Base-by-base conservation (phyloP, 768 basidiomycete species). In the Amyloporia xantha region DNA sequence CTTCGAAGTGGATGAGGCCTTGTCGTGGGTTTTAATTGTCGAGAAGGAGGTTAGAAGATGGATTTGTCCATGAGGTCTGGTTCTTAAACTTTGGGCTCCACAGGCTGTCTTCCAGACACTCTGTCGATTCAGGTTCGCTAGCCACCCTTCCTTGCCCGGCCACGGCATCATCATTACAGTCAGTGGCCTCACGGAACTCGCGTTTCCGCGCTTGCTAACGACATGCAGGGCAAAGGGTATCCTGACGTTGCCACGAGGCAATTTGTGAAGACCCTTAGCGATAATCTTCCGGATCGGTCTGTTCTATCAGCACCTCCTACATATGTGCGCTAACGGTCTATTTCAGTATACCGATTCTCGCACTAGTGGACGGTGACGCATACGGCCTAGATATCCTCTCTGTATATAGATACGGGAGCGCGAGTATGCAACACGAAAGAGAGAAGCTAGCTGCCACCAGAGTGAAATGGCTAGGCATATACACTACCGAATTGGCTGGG, bases 161-260 rank as follows among this genome's bases (percentile, higher is more conserved):
- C 65, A 69, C 30, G 93, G 91, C 1, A 62, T 93, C 17, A 71
- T 92, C 37, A 75, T 95, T 58, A 95, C 93, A 4, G 93, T 90
- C 53, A 41, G 63, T 47, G 23, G 5, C 17, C 13, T 12, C 19
- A 19, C n/a, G n/a, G n/a, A n/a, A n/a, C n/a, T n/a, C n/a, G n/a
- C n/a, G n/a, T n/a, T n/a, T n/a, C n/a, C n/a, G n/a, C n/a, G n/a
- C n/a, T n/a, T n/a, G n/a, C n/a, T n/a, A n/a, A n/a, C n/a, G n/a
- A n/a, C n/a, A n/a, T n/a, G 9, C 56, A 96, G 93, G 96, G 96
- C 0, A 98, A 96, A 63, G 96, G 96, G 2, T 98, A 95, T 66
- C 96, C 96, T 0, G 96, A 99, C 61, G 67, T 96, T 3, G 86
- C 92, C 2, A 95, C 96, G 0, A 77, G 92, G 5, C 83, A 94